Evolutionary conservation across 352 stramenopile species (phyloP).

Genomic region (Pythium apleroticum): DNA sequence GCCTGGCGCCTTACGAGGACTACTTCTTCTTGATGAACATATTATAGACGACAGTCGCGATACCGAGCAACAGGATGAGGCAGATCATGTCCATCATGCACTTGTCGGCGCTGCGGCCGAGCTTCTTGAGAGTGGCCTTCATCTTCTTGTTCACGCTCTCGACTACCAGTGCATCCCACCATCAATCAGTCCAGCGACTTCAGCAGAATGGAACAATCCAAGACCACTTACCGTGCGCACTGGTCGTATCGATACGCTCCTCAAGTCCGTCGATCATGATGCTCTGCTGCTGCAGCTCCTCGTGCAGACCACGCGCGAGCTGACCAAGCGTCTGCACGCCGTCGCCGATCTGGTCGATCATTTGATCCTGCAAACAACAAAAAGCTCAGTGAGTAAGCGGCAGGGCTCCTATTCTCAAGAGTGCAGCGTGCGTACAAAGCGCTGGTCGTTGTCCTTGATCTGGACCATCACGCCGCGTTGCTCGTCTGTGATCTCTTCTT

Average conservation of each 20-base stretch:
- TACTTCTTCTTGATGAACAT: constrained; percentile 86
- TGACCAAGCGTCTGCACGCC: constrained; percentile 78
- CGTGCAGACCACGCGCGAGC: constrained; percentile 73
- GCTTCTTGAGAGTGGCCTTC: constrained; percentile 74
- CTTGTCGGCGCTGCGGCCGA: constrained; percentile 76
- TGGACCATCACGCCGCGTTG: constrained; percentile 66
- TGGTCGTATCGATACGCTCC: constrained; percentile 78
- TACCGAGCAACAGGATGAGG: constrained; percentile 80
- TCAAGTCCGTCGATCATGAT: constrained; percentile 87
- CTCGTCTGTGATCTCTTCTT: constrained; percentile 67
- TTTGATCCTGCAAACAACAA: constrained; percentile 59
- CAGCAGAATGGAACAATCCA: background rate
- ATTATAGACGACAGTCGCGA: constrained; percentile 85
- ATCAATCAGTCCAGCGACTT: background rate
- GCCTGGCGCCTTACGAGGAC: background rate
- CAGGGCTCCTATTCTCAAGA: background rate
- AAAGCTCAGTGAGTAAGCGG: background rate
- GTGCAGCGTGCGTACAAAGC: constrained; percentile 52
- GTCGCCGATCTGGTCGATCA: constrained; percentile 84
- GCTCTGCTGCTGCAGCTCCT: constrained; percentile 83
- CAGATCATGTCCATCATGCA: constrained; percentile 92
- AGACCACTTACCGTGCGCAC: constrained; percentile 51
- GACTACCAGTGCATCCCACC: constrained; percentile 33
- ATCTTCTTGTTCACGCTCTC: constrained; percentile 87
- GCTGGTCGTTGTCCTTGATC: constrained; percentile 82